phyloP scores from a whole-genome alignment of 495 filamentous ascomycete genomes.

The Penicillium bovifimosum region DNA sequence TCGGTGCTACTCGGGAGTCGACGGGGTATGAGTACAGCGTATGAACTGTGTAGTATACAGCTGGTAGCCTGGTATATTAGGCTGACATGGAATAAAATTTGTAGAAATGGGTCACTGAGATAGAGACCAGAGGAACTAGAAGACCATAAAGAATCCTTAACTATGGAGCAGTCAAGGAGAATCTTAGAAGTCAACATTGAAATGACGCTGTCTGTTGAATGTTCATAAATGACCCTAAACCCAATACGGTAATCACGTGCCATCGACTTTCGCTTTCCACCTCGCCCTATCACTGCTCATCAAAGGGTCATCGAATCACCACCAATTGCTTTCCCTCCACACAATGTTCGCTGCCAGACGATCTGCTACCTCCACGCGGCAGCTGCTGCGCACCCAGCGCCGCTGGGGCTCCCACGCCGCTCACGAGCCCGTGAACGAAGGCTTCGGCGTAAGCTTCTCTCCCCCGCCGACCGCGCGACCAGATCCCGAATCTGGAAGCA shows the following conservation, averaged over 20 bases:
- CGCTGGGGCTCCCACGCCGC: slow-evolving; percentile 42
- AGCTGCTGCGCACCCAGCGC: slow-evolving; percentile 42
- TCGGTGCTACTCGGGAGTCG: not conserved
- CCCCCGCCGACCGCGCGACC: slow-evolving; percentile 15
- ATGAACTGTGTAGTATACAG: no score
- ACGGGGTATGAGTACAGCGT: no score
- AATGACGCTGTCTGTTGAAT: no score
- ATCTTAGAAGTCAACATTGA: not conserved
- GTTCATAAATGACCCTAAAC: no score
- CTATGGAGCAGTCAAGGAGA: not conserved
- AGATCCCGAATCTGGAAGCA: slow-evolving; percentile 5
- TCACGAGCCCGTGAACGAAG: slow-evolving; percentile 55
- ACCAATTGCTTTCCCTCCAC: slow-evolving; percentile 29
- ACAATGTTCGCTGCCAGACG: slow-evolving; percentile 44
- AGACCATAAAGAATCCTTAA: no score
- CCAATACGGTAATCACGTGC: slow-evolving; percentile 21
- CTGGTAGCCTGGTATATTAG: no score
- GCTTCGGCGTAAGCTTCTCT: slow-evolving; percentile 54
- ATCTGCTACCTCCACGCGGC: slow-evolving; percentile 38
- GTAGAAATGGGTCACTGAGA: no score
- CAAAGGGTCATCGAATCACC: slow-evolving; percentile 31
- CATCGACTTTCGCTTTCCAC: slow-evolving; percentile 20
- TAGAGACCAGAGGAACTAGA: no score
- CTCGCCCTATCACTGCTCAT: slow-evolving; percentile 25
- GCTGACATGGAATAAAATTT: no score